phyloP scores from a whole-genome alignment of 192 early-diverging fungal species.

The Chytriomyces sp. region DNA sequence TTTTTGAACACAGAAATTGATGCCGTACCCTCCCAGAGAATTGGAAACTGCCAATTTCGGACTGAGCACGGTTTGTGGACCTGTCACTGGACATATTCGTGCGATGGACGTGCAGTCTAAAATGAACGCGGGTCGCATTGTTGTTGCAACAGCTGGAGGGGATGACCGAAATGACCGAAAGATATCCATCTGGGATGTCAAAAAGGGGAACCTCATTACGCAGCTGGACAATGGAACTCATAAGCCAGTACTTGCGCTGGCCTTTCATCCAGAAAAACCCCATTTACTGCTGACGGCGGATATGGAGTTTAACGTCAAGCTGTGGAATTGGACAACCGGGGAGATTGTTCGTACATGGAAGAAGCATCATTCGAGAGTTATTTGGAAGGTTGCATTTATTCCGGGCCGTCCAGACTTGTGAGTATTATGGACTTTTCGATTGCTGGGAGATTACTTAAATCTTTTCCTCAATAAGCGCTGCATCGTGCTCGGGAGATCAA shows the following conservation, averaged over 20 bases:
- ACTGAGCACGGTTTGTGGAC: slow-evolving; percentile 48
- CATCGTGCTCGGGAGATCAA: slow-evolving; percentile 64
- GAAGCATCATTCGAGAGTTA: slow-evolving; percentile 59
- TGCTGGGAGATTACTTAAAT: background rate
- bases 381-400: slow-evolving; percentile 50
- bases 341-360: slow-evolving; percentile 49
- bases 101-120: slow-evolving; percentile 46
- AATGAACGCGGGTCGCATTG: slow-evolving; percentile 33
- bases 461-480: slow-evolving; percentile 42
- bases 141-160: slow-evolving; percentile 53
- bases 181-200: slow-evolving; percentile 60
- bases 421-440: slow-evolving; percentile 13
- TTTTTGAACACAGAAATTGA: slow-evolving; percentile 22
- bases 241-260: slow-evolving; percentile 51
- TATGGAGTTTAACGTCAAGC: slow-evolving; percentile 66
- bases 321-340: slow-evolving; percentile 58
- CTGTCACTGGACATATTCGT: slow-evolving; percentile 43
- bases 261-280: slow-evolving; percentile 50
- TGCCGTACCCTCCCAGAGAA: slow-evolving; percentile 46
- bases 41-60: slow-evolving; percentile 50
- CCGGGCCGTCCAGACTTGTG: slow-evolving; percentile 48
- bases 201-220: slow-evolving; percentile 41
- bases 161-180: slow-evolving; percentile 51
- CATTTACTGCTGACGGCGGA: slow-evolving; percentile 53
- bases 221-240: slow-evolving; percentile 57